A percentile compares a stretch with the other conserved stretches of the same genome.
These are phyloP conservation scores for Lolium multiflorum DNA, from an alignment of 176 grass and related monocot genomes.

Conservation along the genomic window DNA sequence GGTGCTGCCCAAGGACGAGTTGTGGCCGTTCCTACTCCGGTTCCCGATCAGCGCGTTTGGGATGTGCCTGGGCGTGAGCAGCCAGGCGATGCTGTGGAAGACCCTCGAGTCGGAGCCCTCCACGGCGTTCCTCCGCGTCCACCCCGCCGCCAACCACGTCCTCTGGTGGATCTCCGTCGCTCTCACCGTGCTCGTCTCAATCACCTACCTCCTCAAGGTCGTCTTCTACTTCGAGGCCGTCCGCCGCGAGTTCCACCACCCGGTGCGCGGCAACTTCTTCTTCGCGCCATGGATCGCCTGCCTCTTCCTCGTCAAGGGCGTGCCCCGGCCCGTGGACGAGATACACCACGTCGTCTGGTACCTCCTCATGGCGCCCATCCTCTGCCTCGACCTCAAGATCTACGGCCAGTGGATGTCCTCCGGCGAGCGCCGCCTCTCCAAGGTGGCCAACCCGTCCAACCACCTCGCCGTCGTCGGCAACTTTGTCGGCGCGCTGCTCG, in stretches of 20 bases:
- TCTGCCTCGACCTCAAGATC: conserved; percentile 1
- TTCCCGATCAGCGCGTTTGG: conserved; percentile 10
- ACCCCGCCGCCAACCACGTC: not conserved
- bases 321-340: not conserved
- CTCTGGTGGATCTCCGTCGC: not conserved
- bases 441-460: conserved; percentile 22
- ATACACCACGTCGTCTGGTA: conserved; percentile 14
- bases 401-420: not conserved
- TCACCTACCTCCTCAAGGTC: conserved; percentile 66
- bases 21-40: not conserved
- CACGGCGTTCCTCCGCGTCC: not conserved
- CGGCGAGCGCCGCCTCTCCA: not conserved
- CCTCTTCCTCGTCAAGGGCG: conserved; percentile 65
- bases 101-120: not conserved
- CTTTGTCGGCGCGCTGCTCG: conserved; percentile 2
- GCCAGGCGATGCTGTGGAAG: conserved; percentile 3
- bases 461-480: conserved; percentile 15
- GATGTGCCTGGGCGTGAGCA: conserved; percentile 14
- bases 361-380: not conserved
- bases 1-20: not conserved
- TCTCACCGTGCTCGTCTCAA: conserved; percentile 29
- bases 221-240: conserved; percentile 74
- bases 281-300: conserved; percentile 79
- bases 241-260: conserved; percentile 72
- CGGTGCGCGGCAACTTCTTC: conserved; percentile 88